phyloP scores from a whole-genome alignment of 768 basidiomycete species.

The Termitomyces sp. region DNA sequence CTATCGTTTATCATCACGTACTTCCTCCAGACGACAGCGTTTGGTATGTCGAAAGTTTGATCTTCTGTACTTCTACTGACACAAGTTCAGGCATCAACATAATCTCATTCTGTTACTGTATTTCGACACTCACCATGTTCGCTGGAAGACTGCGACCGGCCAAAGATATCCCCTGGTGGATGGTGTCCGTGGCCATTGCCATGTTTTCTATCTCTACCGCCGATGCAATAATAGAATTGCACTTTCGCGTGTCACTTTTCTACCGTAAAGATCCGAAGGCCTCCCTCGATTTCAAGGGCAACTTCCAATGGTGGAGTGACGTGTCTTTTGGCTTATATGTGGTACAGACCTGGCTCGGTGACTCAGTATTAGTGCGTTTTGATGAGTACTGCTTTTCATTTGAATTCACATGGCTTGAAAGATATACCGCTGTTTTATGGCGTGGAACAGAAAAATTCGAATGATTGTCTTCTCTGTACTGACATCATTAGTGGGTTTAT shows the following conservation, averaged over 20 bases:
- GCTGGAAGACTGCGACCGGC: conserved; percentile 1
- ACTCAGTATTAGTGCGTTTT: conserved; percentile 11
- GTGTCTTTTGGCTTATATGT: conserved; percentile 8
- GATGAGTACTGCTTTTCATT: not conserved
- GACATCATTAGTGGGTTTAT: conserved; percentile 9
- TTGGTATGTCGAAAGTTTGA: conserved; percentile 1
- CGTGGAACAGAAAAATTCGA: conserved; percentile 6
- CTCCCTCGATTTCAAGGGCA: not conserved
- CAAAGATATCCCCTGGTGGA: conserved; percentile 2
- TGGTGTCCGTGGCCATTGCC: conserved; percentile 7
- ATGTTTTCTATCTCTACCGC: conserved; percentile 12
- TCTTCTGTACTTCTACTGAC: not conserved
- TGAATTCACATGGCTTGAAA: not conserved
- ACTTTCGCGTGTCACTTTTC: conserved; percentile 6
- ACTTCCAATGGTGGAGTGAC: conserved; percentile 14
- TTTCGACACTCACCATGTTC: conserved; percentile 2
- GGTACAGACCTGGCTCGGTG: conserved; percentile 13
- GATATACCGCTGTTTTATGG: conserved; percentile 19
- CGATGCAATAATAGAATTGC: conserved; percentile 8
- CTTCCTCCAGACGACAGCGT: conserved; percentile 12
- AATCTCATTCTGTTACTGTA: conserved; percentile 13
- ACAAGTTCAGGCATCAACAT: conserved; percentile 12
- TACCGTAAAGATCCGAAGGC: conserved; percentile 6
- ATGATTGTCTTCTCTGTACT: conserved; percentile 8
- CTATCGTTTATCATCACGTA: conserved; percentile 4